Evolutionary conservation across 306 rosid genomes (phyloP), one percentile per base, ranked within the genome.

Genomic region (Chamaecrista fasciculata): DNA sequence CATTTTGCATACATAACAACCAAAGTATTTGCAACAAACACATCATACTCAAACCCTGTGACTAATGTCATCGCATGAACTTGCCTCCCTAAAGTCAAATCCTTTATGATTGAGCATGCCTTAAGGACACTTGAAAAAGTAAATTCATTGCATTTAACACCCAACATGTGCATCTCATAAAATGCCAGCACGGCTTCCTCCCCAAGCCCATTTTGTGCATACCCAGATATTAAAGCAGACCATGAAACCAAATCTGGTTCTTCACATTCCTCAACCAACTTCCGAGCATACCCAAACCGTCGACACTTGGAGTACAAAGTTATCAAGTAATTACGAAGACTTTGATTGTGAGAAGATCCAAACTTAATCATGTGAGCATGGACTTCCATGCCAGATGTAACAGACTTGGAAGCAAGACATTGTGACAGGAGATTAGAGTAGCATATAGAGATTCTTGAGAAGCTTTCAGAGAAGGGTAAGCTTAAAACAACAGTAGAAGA

Each of bases 1-100:
- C 91, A 86, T 67, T 86, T 92, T 0, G 95, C 87, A 57, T 89
- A 92, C 96, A 89, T 79, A 28, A 85, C 87, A 77, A 92, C 92
- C 89, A 86, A 87, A 71, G 89, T 78, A 62, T 89, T 87, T 0
- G 83, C 87, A 75, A 87, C 97, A 78, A 85, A 89, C 49, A 77
- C 88, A 65, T 92, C 96, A 21, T 67, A 79, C 29, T 81, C 95
- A 70, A 87, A 92, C 40, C 97, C 96, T 0, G 90, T 76, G 26
- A 87, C 82, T 67, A 87, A 60, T 1, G 77, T 76, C 68, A 74
- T 59, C 62, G 82, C 87, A 76, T 92, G 96, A 71, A 85, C 71
- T 76, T 84, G 90, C 81, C 56, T 87, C 34, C 92, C 98, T 37
- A 74, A 40, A 25, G 18, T 47, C 73, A 86, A 80, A 74, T 85